Conservation (phyloP, 2,329 filamentous ascomycete species). For the Alternaria consortialis region DNA sequence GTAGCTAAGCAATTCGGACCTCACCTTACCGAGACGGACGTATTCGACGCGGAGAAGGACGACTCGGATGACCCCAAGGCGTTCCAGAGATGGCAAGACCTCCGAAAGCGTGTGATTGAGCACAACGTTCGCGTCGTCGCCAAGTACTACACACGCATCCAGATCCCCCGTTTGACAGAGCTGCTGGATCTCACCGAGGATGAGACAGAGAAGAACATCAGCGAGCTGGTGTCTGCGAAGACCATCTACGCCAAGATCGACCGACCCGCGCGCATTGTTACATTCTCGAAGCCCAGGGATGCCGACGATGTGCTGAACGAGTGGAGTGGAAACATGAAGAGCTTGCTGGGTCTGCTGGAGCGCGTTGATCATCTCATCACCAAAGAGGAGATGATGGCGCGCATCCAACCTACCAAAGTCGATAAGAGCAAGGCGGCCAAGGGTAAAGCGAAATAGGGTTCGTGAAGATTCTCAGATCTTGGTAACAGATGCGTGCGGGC, state of each 20-base stretch:
- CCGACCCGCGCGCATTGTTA: constrained; percentile 88
- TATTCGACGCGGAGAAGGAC: constrained; percentile 76
- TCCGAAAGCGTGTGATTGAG: constrained; percentile 98
- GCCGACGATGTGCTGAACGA: constrained; percentile 97
- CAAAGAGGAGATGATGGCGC: constrained; percentile 99
- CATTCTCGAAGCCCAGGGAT: constrained; percentile 92
- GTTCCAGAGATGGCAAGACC: constrained; percentile 86
- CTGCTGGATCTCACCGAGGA: constrained; percentile 91
- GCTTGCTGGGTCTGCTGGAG: constrained; percentile 82
- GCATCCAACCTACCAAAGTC: constrained; percentile 76
- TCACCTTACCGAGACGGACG: constrained; percentile 86
- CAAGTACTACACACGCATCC: constrained; percentile 98
- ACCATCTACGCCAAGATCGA: constrained; percentile 99
- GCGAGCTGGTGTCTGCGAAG: constrained; percentile 94
- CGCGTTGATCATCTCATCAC: constrained; percentile 97
- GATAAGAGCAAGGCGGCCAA: constrained; percentile 53
- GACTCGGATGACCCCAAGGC: constrained; percentile 80
- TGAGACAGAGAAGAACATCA: constrained; percentile 99
- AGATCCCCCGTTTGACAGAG: constrained; percentile 87
- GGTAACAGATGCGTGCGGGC: constrained; percentile 27
- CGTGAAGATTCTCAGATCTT: neutral
- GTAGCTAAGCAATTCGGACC: constrained; percentile 88
- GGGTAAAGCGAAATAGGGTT: constrained; percentile 44
- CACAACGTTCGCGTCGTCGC: constrained; percentile 98
- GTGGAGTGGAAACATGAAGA: constrained; percentile 99